Base-by-base conservation (phyloP, 1,284 basidiomycete species). In the Wolfiporia cocos region DNA sequence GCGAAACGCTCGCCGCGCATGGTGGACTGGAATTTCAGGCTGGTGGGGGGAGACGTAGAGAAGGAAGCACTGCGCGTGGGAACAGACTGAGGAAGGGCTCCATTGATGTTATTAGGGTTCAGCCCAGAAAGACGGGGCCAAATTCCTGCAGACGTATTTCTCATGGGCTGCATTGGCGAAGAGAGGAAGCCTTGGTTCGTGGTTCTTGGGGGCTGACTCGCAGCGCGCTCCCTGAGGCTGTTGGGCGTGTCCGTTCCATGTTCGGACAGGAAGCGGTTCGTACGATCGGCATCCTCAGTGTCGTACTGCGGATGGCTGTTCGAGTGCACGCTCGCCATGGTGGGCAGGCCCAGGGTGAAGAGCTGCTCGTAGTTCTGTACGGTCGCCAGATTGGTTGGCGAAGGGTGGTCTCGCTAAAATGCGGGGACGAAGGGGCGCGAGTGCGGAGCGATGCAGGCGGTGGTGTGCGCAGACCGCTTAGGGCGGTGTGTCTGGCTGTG, bases 61-160 rank as follows among this genome's bases (percentile, higher is more conserved):
- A 83, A 84, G 35, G 81, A 85, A 35, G 81, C 76, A 52, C 73
- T 79, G 43, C 80, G 71, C 49, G 75, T 74, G 47, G 78, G 73
- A 49, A 78, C 65, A 44, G 73, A 64, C 37, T 62, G 58, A 20
- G 68, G 64, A 3, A 64, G 46, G 7, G 53, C 55, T 17, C 55
- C 54, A 10, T 57, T 21, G 30, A 53, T 53, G 14, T 51, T 32
- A 26, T 56, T 59, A 24, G 65, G 59, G 54, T 61, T 68, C 49
- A 67, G 62, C 36, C 55, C 54, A 40, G 63, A 57, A 40, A 67
- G 60, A 47, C 70, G 69, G 41, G 68, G 66, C 49, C 61, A 65
- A 32, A 66, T 49, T 66, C 75, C 76, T 44, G 68, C 68, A 34
- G 78, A 61, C 49, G 66, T 70, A 43, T 73, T 69, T 30, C 74